A percentile compares a stretch with the other conserved stretches of the same genome.
These are phyloP conservation scores for Pleurotus ostreatus DNA, from an alignment of 768 basidiomycete genomes.

Conservation along the genomic window DNA sequence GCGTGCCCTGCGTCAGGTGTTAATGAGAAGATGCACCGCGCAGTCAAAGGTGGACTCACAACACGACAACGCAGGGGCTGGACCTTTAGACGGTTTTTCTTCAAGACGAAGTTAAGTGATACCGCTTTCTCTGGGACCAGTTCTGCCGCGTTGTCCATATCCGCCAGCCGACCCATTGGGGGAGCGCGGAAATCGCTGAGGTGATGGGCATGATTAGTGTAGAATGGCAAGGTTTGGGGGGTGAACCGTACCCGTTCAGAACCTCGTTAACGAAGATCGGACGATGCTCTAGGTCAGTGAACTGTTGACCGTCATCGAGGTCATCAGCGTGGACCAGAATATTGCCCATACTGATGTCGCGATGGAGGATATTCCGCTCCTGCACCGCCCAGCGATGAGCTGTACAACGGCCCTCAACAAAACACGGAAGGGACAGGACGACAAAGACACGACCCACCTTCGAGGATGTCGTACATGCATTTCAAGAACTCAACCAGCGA, in stretches of 20 bases:
- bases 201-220: neutral
- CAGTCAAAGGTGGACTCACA: neutral
- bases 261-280: slow-evolving; percentile 5
- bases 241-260: neutral
- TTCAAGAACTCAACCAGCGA: neutral
- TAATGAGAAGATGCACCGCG: too few relatives aligned
- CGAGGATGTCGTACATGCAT: slow-evolving; percentile 4
- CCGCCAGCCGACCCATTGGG: too few relatives aligned
- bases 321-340: neutral
- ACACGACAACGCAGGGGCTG: neutral
- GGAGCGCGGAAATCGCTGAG: too few relatives aligned
- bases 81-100: neutral
- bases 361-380: neutral
- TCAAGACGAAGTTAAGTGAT: too few relatives aligned
- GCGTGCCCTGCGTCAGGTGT: slow-evolving; percentile 1
- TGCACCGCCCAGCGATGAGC: slow-evolving; percentile 1
- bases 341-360: slow-evolving; percentile 1
- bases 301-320: neutral
- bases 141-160: too few relatives aligned
- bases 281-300: neutral
- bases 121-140: too few relatives aligned
- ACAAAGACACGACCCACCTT: neutral
- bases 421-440: neutral
- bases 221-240: neutral
- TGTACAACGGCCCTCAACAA: neutral